Evolutionary conservation across 805 yeast species (phyloP), one percentile per base, ranked within the genome.

Genomic region (Myxozyma lipomycoides): DNA sequence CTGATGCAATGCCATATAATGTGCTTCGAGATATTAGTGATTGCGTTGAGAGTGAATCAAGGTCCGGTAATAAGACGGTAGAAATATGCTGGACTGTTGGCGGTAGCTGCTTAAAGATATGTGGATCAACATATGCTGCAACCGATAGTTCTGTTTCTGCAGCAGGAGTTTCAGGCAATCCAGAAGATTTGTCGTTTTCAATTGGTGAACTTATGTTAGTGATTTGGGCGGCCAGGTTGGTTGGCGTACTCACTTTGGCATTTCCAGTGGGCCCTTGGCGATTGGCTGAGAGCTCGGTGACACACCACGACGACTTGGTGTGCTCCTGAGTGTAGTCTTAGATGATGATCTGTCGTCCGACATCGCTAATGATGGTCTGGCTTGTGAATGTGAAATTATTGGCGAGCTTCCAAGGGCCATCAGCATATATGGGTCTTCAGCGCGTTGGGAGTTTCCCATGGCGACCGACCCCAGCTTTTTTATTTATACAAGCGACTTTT

Each of bases 101-200:
- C n/a, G 56, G 56, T 12, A 52, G 48, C 23, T 34, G 46, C 37
- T 45, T 48, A 23, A 52, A 52, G 15, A 48, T 45, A 18, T 52
- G 46, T 15, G 55, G 55, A 12, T 45, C 43, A 4, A 50, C 40
- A 25, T 45, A 52, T 4, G 48, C 48, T 19, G 37, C 45, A 15
- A 52, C 39, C 24, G 25, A 32, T 7, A 52, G 7, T 30, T 45
- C 48, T 6, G 34, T 45, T 21, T 52, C 56, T 3, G 56, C 51
- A 21, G 49, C 24, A 3, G 56, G 55, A n/a, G 56, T 49, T 18
- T 45, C 45, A 6, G 50, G 50, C 9, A 28, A 28, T 53, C 56
- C 32, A 28, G 7, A 28, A 12, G n/a, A n/a, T n/a, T n/a, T n/a
- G n/a, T n/a, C n/a, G n/a, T n/a, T n/a, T n/a, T n/a, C n/a, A n/a